phyloP scores from a whole-genome alignment of 2,329 filamentous ascomycete species.

The Sporothrix humicola region DNA sequence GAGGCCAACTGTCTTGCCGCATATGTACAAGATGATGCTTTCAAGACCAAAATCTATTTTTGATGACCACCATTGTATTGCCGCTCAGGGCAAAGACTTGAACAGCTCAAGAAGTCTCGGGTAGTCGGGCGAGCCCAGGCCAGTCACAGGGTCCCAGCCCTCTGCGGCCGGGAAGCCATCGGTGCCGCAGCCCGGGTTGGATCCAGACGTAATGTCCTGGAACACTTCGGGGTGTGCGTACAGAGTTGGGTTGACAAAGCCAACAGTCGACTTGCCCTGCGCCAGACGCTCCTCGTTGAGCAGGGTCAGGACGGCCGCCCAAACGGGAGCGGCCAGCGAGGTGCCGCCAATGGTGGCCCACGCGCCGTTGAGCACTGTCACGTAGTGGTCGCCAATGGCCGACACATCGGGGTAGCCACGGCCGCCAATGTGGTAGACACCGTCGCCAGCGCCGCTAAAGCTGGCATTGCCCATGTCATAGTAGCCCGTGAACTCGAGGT shows the following conservation, averaged over 20 bases:
- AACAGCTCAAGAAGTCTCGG: slow-evolving; percentile 39
- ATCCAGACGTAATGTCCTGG: slow-evolving; percentile 42
- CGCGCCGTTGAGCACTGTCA: slow-evolving; percentile 41
- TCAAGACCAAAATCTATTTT: neutral
- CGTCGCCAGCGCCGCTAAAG: slow-evolving; percentile 33
- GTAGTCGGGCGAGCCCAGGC: slow-evolving; percentile 38
- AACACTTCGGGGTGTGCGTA: slow-evolving; percentile 44
- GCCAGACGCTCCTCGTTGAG: slow-evolving; percentile 66
- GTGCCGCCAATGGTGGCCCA: slow-evolving; percentile 54
- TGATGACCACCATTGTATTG: neutral
- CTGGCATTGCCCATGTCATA: slow-evolving; percentile 36
- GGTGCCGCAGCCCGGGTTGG: slow-evolving; percentile 45
- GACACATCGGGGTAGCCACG: slow-evolving; percentile 43
- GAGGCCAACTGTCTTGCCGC: neutral
- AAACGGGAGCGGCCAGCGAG: slow-evolving; percentile 62
- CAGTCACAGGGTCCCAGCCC: slow-evolving; percentile 42
- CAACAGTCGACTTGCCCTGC: slow-evolving; percentile 50
- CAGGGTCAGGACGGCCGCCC: slow-evolving; percentile 63
- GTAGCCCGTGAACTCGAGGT: slow-evolving; percentile 39
- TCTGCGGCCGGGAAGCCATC: slow-evolving; percentile 42
- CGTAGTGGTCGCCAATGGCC: slow-evolving; percentile 41
- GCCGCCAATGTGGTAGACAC: slow-evolving; percentile 40
- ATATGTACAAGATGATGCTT: slow-evolving; percentile 22
- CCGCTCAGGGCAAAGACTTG: slow-evolving; percentile 31
- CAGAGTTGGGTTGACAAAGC: slow-evolving; percentile 46